Conservation (phyloP, 2,329 filamentous ascomycete species). For the Venturia nashicola region DNA sequence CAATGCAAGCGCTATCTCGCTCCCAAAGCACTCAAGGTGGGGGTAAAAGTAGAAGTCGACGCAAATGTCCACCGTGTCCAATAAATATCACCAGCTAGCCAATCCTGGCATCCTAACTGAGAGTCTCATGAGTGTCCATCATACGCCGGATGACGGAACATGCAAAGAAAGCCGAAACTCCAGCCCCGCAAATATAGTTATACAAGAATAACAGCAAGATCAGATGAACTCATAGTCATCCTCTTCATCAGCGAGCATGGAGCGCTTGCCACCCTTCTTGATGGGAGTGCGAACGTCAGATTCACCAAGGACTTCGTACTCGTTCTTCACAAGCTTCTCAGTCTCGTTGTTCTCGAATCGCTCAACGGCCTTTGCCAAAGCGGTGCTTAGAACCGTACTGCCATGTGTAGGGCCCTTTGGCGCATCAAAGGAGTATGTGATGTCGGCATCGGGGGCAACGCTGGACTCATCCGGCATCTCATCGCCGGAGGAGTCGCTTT, state of each 20-base stretch:
- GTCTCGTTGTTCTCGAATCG: constrained; percentile 48
- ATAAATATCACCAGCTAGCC: neutral
- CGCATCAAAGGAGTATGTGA: constrained; percentile 44
- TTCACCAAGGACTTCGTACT: constrained; percentile 43
- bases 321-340: constrained; percentile 46
- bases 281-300: constrained; percentile 21
- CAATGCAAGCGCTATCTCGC: neutral
- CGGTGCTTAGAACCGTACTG: constrained; percentile 44
- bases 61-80: neutral
- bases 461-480: constrained; percentile 32
- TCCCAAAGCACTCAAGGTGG: neutral
- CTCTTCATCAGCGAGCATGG: constrained; percentile 20
- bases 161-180: neutral
- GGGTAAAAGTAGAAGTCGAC: neutral
- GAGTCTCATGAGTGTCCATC: neutral
- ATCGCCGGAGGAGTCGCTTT: constrained; percentile 28
- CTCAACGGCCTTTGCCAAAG: constrained; percentile 45
- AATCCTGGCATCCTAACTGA: neutral
- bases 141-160: neutral
- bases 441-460: constrained; percentile 34
- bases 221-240: constrained; percentile 30
- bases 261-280: constrained; percentile 19
- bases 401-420: constrained; percentile 37
- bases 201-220: constrained; percentile 12
- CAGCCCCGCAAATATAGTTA: neutral